Evolutionary conservation across 352 stramenopile species (phyloP).

Genomic region (Pythium rishiriense): DNA sequence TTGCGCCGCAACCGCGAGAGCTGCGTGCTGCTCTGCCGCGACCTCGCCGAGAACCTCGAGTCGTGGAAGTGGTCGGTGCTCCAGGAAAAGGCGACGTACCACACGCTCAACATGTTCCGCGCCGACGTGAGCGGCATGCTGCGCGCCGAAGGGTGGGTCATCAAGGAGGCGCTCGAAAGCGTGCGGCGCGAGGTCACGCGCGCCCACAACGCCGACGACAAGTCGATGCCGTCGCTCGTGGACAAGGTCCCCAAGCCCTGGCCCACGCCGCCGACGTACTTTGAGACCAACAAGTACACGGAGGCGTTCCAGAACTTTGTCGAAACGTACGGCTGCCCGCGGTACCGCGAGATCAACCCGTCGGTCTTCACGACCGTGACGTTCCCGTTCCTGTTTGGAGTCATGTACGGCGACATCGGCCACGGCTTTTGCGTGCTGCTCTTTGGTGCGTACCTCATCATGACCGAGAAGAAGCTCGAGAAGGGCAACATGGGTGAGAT

Average conservation of each 20-base stretch:
- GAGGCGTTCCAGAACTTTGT: constrained; percentile 98
- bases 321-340: constrained; percentile 98
- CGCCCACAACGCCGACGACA: constrained; percentile 92
- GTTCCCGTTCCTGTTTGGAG: constrained; percentile 99
- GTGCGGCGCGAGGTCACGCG: constrained; percentile 89
- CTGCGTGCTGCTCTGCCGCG: constrained; percentile 92
- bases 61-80: constrained; percentile 98
- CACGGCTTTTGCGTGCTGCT: constrained; percentile 96
- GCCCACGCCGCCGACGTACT: constrained; percentile 97
- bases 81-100: constrained; percentile 97
- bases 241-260: constrained; percentile 94
- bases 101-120: constrained; percentile 98
- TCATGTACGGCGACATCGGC: constrained; percentile 99
- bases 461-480: constrained; percentile 90
- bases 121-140: constrained; percentile 97
- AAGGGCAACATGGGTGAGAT: constrained; percentile 91
- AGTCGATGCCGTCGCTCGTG: constrained; percentile 92
- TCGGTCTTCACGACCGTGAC: constrained; percentile 98
- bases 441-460: constrained; percentile 93
- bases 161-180: constrained; percentile 75
- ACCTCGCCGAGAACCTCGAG: constrained; percentile 93
- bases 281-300: constrained; percentile 99
- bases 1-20: constrained; percentile 96
- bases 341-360: constrained; percentile 98
- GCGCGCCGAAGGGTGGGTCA: constrained; percentile 96